These are phyloP conservation scores for Neonectria faginata DNA, from an alignment of 2,329 filamentous ascomycete species.

Conservation along the genomic window DNA sequence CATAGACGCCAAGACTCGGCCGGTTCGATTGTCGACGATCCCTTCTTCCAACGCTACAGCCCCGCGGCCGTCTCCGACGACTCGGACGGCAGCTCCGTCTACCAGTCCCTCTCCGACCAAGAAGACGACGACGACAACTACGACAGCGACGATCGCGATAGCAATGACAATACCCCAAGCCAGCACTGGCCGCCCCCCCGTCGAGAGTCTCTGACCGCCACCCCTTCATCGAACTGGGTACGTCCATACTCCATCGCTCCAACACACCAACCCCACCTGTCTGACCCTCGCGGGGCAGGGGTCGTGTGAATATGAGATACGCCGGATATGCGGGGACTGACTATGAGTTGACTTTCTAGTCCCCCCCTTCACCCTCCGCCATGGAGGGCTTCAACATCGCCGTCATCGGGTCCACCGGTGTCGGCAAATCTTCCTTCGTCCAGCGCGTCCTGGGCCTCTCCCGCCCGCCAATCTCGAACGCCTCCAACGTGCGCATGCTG, in stretches of 20 bases:
- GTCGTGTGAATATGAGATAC: slow-evolving; percentile 31
- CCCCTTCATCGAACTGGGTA: slow-evolving; percentile 54
- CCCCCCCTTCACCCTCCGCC: slow-evolving; percentile 47
- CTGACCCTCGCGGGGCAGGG: slow-evolving; percentile 41
- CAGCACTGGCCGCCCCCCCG: slow-evolving; percentile 59
- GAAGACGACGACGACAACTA: slow-evolving; percentile 53
- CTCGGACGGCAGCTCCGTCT: slow-evolving; percentile 42
- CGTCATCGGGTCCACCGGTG: slow-evolving; percentile 73
- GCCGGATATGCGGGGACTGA: slow-evolving; percentile 41
- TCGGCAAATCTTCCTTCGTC: slow-evolving; percentile 77
- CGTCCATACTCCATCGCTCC: slow-evolving; percentile 39
- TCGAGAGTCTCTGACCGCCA: slow-evolving; percentile 62
- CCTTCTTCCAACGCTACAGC: slow-evolving; percentile 64
- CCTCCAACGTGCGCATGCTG: slow-evolving; percentile 67
- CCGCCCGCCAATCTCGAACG: slow-evolving; percentile 64
- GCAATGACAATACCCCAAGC: slow-evolving; percentile 44
- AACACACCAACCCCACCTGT: slow-evolving; percentile 39
- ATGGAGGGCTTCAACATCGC: slow-evolving; percentile 75
- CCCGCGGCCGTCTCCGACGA: slow-evolving; percentile 43
- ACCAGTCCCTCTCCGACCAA: slow-evolving; percentile 46
- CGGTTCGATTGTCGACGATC: slow-evolving; percentile 66
- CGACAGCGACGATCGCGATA: slow-evolving; percentile 36
- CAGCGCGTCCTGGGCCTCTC: slow-evolving; percentile 70
- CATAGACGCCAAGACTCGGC: slow-evolving; percentile 60
- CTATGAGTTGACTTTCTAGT: slow-evolving; percentile 42